Conservation (phyloP, 768 basidiomycete species). For the Russula sp. region DNA sequence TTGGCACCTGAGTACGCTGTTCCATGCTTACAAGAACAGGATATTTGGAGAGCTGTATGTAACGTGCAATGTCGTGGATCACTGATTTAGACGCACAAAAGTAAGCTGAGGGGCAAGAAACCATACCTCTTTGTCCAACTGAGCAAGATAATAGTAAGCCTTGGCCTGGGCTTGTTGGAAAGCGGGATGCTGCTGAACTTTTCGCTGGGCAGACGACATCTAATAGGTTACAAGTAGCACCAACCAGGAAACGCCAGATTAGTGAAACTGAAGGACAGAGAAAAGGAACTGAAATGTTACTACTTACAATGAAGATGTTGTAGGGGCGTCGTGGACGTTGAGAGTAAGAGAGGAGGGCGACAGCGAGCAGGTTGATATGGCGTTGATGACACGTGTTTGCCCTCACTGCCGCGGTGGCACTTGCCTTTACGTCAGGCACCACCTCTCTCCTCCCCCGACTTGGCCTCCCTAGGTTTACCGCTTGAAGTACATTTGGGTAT, state of each 20-base stretch:
- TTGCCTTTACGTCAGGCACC: slow-evolving; percentile 37
- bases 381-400: slow-evolving; percentile 64
- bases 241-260: not conserved
- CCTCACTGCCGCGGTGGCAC: slow-evolving; percentile 25
- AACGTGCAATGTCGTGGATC: not conserved
- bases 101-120: not conserved
- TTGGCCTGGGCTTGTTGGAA: slow-evolving; percentile 80
- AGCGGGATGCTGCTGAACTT: slow-evolving; percentile 83
- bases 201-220: slow-evolving; percentile 73
- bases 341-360: slow-evolving; percentile 23
- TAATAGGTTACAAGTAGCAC: slow-evolving; percentile 23
- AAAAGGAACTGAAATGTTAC: slow-evolving; percentile 6
- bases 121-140: slow-evolving; percentile 95
- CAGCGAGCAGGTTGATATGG: slow-evolving; percentile 32
- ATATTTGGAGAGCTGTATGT: slow-evolving; percentile 70
- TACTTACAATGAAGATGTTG: slow-evolving; percentile 9
- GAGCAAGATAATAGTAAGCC: slow-evolving; percentile 71
- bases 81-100: not conserved
- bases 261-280: not conserved
- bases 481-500: slow-evolving; percentile 16
- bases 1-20: slow-evolving; percentile 87
- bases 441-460: not conserved
- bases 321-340: slow-evolving; percentile 21
- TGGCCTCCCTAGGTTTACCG: not conserved
- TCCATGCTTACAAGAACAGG: slow-evolving; percentile 79